Evolutionary conservation across 768 basidiomycete species (phyloP), one percentile per base, ranked within the genome.

Genomic region (Russula olivacea): DNA sequence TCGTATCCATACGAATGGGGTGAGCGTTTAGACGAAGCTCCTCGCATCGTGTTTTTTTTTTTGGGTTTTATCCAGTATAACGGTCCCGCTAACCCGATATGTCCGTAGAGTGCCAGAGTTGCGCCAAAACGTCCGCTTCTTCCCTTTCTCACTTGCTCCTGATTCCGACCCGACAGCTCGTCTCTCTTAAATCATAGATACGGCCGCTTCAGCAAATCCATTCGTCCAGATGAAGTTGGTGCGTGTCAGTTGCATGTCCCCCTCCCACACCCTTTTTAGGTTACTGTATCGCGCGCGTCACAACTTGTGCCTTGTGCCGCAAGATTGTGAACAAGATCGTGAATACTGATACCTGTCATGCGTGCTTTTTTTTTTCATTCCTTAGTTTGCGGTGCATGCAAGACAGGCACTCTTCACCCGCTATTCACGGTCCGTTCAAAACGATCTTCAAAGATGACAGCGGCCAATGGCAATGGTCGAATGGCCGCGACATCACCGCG

Each of bases 181-280:
- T 34, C 30, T 40, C 34, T 45, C 21, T 4, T 32, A 51, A 14
- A 45, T 59, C 38, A 59, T 28, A 89, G 88, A 56, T 90, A 90
- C 68, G 88, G 88, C 17, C 81, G 88, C 36, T 83, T 84, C 68
- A 86, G 82, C 70, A 90, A 86, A 63, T 89, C 88, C 21, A 89
- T 89, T 66, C 76, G 78, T 15, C 79, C 85, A 15, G 80, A 84
- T 36, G 81, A 85, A 76, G 83, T 82, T 59, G 77, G 88, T 87
- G 65, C 65, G 84, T 77, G 28, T 41, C 21, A 21, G 19, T 47
- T 47, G 45, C 45, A 21, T 47, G 11, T 3, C 41, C 19, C 38
- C 38, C 38, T 38, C 14, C 34, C 11, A 34, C 1, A 10, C 32
- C 45, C 48, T 58, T 19, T 50, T 40, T n/a, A 2, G 8, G 49